phyloP scores from a whole-genome alignment of 129 eudicot genomes.

The Flaveria ramosissima region DNA sequence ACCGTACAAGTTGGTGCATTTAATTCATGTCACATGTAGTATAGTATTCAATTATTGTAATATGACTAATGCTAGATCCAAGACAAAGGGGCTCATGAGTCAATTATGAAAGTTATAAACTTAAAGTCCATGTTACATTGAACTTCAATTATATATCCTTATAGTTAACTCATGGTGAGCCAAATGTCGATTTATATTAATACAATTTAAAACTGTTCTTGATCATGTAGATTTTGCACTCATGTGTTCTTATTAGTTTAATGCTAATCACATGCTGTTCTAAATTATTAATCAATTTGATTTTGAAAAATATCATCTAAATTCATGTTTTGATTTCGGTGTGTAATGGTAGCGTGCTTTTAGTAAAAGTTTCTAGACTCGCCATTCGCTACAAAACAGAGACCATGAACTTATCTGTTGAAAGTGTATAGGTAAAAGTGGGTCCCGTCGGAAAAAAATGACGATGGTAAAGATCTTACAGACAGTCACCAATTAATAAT shows the following conservation, averaged over 20 bases:
- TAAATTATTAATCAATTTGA: background rate
- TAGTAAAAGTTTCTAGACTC: background rate
- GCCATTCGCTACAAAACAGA: background rate
- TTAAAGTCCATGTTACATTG: conserved; percentile 32
- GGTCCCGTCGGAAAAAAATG: too few species aligned
- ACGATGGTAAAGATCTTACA: too few species aligned
- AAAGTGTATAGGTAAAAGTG: too few species aligned
- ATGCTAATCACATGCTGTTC: conserved; percentile 11
- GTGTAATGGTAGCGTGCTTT: too few species aligned
- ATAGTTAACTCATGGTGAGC: conserved; percentile 12
- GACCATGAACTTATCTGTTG: too few species aligned
- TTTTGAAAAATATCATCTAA: background rate
- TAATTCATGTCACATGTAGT: conserved; percentile 27
- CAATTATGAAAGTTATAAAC: conserved; percentile 31
- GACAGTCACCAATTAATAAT: too few species aligned
- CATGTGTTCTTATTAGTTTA: conserved; percentile 10
- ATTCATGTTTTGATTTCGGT: conserved; percentile 18
- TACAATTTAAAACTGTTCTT: conserved; percentile 31
- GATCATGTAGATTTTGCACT: conserved; percentile 25
- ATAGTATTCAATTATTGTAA: conserved; percentile 35
- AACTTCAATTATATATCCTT: conserved; percentile 26
- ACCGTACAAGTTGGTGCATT: conserved; percentile 23
- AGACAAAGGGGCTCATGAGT: conserved; percentile 38
- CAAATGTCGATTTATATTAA: conserved; percentile 31
- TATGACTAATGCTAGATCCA: conserved; percentile 39